Conservation (phyloP, 2,329 filamentous ascomycete genomes). For the Aureobasidium musti region DNA sequence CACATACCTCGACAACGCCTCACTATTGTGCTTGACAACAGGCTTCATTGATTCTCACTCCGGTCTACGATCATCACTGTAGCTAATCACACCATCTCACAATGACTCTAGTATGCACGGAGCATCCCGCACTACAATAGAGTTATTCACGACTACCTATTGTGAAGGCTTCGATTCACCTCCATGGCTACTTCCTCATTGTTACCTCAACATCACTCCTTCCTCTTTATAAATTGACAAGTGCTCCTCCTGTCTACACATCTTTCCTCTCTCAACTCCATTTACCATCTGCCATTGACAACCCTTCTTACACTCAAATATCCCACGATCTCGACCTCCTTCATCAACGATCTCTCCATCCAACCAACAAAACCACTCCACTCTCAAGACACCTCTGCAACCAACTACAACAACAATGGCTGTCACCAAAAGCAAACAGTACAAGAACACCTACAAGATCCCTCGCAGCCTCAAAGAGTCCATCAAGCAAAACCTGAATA, state of each 20-base stretch:
- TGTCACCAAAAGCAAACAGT: not conserved
- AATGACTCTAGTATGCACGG: no score
- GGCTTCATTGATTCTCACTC: not conserved
- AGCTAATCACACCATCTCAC: not conserved
- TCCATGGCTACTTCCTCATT: not conserved
- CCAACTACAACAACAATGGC: not conserved
- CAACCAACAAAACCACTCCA: not conserved
- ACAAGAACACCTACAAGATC: slow-evolving; percentile 9
- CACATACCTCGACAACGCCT: no score
- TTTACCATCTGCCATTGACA: not conserved
- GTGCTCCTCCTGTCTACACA: not conserved
- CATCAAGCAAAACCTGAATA: slow-evolving; percentile 11
- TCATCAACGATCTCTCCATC: not conserved
- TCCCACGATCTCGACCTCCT: not conserved
- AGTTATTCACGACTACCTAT: not conserved
- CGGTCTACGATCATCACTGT: not conserved
- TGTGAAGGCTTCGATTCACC: not conserved
- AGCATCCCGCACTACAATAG: not conserved
- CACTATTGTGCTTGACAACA: no score
- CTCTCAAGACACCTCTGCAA: no score
- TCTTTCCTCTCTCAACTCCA: not conserved
- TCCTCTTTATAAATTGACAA: not conserved
- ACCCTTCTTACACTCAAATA: not conserved
- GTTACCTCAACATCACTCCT: not conserved
- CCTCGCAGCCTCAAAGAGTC: slow-evolving; percentile 10